Evolutionary conservation across 2,329 filamentous ascomycete species (phyloP).

Genomic region (Nannizzia gypsea): DNA sequence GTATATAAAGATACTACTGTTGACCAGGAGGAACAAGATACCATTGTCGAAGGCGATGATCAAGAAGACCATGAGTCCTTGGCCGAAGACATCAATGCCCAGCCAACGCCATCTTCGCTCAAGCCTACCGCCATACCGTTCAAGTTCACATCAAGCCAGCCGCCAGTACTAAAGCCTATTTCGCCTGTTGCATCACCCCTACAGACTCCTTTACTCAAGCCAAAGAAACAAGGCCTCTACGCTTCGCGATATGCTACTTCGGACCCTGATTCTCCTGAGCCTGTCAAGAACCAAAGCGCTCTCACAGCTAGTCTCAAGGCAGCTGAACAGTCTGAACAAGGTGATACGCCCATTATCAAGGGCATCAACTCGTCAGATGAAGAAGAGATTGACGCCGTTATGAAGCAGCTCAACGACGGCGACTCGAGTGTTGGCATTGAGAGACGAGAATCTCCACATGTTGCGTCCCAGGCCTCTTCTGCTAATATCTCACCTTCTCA

Average conservation of each 20-base stretch:
- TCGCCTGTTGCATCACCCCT: conserved; percentile 11
- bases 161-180: conserved; percentile 14
- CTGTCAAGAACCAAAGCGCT: conserved; percentile 14
- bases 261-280: conserved; percentile 16
- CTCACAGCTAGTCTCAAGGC: background rate
- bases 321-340: conserved; percentile 11
- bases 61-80: background rate
- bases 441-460: conserved; percentile 33
- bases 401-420: conserved; percentile 68
- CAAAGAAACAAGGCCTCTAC: conserved; percentile 21
- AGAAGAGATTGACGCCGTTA: conserved; percentile 80
- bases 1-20: background rate
- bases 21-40: conserved; percentile 2
- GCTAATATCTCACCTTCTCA: conserved; percentile 6
- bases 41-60: background rate
- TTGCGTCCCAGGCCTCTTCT: conserved; percentile 5
- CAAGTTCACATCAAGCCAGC: conserved; percentile 31
- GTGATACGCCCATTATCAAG: conserved; percentile 11
- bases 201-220: conserved; percentile 11
- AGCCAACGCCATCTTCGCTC: background rate
- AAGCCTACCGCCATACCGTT: conserved; percentile 50
- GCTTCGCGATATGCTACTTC: conserved; percentile 26
- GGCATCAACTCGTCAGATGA: conserved; percentile 27
- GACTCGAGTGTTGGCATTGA: conserved; percentile 66
- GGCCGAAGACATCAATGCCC: background rate